phyloP scores from a whole-genome alignment of 1,284 basidiomycete genomes.

The Thecaphora frezii region DNA sequence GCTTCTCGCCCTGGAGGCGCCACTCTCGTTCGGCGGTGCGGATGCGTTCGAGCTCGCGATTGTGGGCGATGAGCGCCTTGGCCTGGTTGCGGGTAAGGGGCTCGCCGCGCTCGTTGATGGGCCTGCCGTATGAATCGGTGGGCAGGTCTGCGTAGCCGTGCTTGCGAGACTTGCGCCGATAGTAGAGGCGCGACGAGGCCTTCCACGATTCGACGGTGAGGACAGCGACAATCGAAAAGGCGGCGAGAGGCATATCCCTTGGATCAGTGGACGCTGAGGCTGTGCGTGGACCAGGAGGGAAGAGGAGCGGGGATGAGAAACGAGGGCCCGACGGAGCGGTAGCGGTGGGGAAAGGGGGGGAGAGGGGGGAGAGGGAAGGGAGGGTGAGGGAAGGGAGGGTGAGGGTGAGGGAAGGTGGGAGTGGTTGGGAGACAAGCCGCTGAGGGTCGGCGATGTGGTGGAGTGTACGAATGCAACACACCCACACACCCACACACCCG shows the following conservation, averaged over 20 bases:
- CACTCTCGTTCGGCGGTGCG: constrained; percentile 35
- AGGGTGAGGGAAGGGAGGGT: too few species aligned
- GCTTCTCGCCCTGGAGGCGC: constrained; percentile 23
- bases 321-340: too few species aligned
- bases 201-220: constrained; percentile 35
- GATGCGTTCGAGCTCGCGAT: constrained; percentile 33
- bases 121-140: constrained; percentile 29
- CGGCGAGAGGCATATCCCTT: constrained; percentile 19
- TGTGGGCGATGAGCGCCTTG: constrained; percentile 24
- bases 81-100: constrained; percentile 30
- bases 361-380: too few species aligned
- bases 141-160: constrained; percentile 33
- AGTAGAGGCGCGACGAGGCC: constrained; percentile 26
- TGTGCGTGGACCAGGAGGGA: not conserved
- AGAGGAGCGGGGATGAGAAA: too few species aligned
- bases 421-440: too few species aligned
- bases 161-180: constrained; percentile 30
- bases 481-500: too few species aligned
- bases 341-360: too few species aligned
- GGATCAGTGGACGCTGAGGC: not conserved
- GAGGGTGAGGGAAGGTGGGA: too few species aligned
- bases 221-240: constrained; percentile 22
- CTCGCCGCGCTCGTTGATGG: constrained; percentile 30
- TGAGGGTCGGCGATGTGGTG: too few species aligned
- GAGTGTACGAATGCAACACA: too few species aligned